These are phyloP conservation scores for Venturia asperata DNA, from an alignment of 2,329 filamentous ascomycete species.

Conservation along the genomic window DNA sequence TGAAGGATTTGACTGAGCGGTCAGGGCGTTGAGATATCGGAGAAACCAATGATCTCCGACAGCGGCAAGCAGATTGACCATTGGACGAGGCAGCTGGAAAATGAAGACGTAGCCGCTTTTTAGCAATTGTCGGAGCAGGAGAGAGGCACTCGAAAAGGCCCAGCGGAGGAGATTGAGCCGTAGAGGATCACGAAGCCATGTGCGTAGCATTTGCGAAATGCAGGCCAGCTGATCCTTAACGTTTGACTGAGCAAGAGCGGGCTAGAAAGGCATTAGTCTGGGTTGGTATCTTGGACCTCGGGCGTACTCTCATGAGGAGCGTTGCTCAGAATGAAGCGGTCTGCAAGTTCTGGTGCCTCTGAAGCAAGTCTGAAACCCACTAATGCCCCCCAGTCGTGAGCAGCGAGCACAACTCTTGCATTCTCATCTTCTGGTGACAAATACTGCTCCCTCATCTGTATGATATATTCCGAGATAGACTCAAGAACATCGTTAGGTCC, in stretches of 20 bases:
- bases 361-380: constrained; percentile 49
- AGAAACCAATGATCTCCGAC: constrained; percentile 47
- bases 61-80: constrained; percentile 39
- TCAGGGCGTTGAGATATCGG: constrained; percentile 34
- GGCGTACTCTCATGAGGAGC: constrained; percentile 43
- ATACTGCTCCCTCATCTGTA: constrained; percentile 44
- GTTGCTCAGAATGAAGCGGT: constrained; percentile 50
- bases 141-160: constrained; percentile 38
- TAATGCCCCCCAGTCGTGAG: constrained; percentile 50
- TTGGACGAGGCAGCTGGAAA: constrained; percentile 43
- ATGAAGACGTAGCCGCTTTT: constrained; percentile 49
- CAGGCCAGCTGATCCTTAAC: constrained; percentile 35
- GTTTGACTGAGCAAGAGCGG: constrained; percentile 38
- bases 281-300: not conserved
- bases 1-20: constrained; percentile 29
- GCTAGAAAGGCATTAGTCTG: constrained; percentile 28
- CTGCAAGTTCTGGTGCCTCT: constrained; percentile 50
- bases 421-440: constrained; percentile 18
- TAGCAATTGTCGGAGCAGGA: constrained; percentile 42
- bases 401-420: constrained; percentile 40
- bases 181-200: constrained; percentile 40
- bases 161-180: constrained; percentile 41
- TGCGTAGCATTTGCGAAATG: constrained; percentile 44
- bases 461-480: constrained; percentile 46
- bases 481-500: constrained; percentile 47